A percentile compares a stretch with the other conserved stretches of the same genome.
These are phyloP conservation scores for Eudorina sp. DNA, from an alignment of 139 green algal genomes.

Conservation along the genomic window DNA sequence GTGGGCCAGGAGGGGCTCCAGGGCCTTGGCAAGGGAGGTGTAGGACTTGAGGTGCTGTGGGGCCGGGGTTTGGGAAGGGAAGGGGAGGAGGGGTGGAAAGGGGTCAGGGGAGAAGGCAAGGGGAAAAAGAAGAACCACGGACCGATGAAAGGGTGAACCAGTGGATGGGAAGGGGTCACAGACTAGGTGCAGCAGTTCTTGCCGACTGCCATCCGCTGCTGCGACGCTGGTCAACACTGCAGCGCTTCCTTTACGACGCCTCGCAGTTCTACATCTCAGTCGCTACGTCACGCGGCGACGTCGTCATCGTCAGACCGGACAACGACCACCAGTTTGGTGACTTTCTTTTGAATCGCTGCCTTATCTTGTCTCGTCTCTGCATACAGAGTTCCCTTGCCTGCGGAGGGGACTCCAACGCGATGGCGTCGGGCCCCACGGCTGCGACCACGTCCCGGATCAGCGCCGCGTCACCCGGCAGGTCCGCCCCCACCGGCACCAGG, in stretches of 20 bases:
- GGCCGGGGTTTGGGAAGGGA: too few relatives aligned
- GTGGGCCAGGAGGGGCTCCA: constrained; percentile 11
- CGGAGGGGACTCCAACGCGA: constrained; percentile 34
- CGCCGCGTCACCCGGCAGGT: neutral
- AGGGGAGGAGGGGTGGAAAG: neutral
- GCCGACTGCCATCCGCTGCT: too few relatives aligned
- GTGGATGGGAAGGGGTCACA: neutral
- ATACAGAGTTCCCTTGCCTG: neutral
- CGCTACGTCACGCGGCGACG: too few relatives aligned
- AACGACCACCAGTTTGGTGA: too few relatives aligned
- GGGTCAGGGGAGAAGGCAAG: neutral
- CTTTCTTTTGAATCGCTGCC: too few relatives aligned
- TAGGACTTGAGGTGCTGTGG: constrained; percentile 46
- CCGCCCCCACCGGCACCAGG: constrained; percentile 28
- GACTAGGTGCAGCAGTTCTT: neutral
- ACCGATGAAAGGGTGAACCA: neutral
- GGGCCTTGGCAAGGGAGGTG: constrained; percentile 29
- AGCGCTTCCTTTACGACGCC: too few relatives aligned
- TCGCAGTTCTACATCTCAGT: too few relatives aligned
- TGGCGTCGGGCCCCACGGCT: constrained; percentile 27
- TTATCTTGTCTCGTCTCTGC: too few relatives aligned
- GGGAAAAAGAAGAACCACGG: neutral
- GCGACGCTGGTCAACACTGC: too few relatives aligned
- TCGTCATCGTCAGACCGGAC: too few relatives aligned
- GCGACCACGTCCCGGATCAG: constrained; percentile 41